phyloP scores from a whole-genome alignment of 2,329 filamentous ascomycete species.

The Aspergillus intermedius region DNA sequence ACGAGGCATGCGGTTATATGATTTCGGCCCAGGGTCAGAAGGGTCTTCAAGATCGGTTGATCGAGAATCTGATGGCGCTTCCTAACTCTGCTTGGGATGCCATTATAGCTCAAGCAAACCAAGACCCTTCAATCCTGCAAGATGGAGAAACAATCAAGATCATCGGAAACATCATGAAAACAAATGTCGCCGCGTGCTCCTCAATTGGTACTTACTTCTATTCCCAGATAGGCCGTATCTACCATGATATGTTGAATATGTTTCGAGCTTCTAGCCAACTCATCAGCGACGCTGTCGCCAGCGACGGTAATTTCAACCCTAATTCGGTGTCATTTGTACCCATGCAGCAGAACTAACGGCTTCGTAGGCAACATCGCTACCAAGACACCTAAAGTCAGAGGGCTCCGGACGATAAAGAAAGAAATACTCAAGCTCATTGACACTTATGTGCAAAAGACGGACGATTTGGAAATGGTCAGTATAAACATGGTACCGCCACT shows the following conservation, averaged over 20 bases:
- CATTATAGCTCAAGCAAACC: constrained; percentile 82
- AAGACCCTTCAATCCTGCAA: constrained; percentile 78
- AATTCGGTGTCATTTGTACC: background rate
- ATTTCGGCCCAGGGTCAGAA: constrained; percentile 96
- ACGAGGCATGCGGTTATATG: constrained; percentile 98
- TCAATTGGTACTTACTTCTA: constrained; percentile 98
- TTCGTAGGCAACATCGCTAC: constrained; percentile 75
- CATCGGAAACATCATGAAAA: constrained; percentile 99
- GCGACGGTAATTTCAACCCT: constrained; percentile 57
- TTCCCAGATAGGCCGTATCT: constrained; percentile 94
- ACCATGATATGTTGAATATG: constrained; percentile 98
- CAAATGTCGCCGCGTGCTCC: constrained; percentile 95
- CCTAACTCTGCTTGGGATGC: constrained; percentile 93
- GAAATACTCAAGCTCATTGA: constrained; percentile 98
- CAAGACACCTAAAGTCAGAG: constrained; percentile 94
- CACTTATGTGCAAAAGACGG: constrained; percentile 95
- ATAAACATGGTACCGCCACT: constrained; percentile 93
- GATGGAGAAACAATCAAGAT: constrained; percentile 96
- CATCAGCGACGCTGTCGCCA: constrained; percentile 85
- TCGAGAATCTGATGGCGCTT: constrained; percentile 84
- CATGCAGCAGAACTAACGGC: constrained; percentile 9
- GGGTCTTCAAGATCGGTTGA: constrained; percentile 82
- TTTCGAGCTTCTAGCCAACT: constrained; percentile 94
- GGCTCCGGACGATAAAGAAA: constrained; percentile 96
- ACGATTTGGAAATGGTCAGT: constrained; percentile 89